Evolutionary conservation across 257 asterid species (phyloP).

Genomic region (Verbascum thapsus): DNA sequence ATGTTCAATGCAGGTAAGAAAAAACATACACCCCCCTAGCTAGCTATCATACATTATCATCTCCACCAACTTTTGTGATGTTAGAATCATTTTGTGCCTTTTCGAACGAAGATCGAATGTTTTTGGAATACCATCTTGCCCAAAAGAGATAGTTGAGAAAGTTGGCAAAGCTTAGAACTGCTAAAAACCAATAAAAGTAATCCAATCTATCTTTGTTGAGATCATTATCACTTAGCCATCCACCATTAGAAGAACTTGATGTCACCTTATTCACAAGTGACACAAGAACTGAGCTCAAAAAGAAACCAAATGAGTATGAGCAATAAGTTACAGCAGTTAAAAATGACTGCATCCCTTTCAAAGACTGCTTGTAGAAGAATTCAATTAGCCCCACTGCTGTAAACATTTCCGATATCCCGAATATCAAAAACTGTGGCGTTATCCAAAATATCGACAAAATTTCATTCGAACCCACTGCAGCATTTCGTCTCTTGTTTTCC

Average conservation of each 20-base stretch:
- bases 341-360: slow-evolving; percentile 73
- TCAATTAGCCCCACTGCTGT: slow-evolving; percentile 92
- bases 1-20: not conserved
- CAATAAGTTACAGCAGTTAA: slow-evolving; percentile 82
- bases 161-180: slow-evolving; percentile 65
- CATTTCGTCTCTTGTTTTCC: slow-evolving; percentile 62
- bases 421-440: slow-evolving; percentile 80
- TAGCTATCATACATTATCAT: slow-evolving; percentile 16
- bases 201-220: slow-evolving; percentile 81
- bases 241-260: slow-evolving; percentile 30
- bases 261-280: slow-evolving; percentile 73
- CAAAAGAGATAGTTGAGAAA: slow-evolving; percentile 79
- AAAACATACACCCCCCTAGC: not conserved
- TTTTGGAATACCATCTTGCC: slow-evolving; percentile 59
- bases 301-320: slow-evolving; percentile 88
- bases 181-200: slow-evolving; percentile 72
- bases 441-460: slow-evolving; percentile 72
- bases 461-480: slow-evolving; percentile 22
- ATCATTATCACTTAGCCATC: slow-evolving; percentile 73
- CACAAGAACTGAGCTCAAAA: slow-evolving; percentile 74
- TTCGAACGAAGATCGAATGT: slow-evolving; percentile 23
- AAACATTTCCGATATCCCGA: slow-evolving; percentile 87
- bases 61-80: slow-evolving; percentile 46
- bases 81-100: slow-evolving; percentile 21
- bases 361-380: slow-evolving; percentile 80